Evolutionary conservation across 2,329 filamentous ascomycete species (phyloP).

Genomic region (Paracoccidioides lutzii): DNA sequence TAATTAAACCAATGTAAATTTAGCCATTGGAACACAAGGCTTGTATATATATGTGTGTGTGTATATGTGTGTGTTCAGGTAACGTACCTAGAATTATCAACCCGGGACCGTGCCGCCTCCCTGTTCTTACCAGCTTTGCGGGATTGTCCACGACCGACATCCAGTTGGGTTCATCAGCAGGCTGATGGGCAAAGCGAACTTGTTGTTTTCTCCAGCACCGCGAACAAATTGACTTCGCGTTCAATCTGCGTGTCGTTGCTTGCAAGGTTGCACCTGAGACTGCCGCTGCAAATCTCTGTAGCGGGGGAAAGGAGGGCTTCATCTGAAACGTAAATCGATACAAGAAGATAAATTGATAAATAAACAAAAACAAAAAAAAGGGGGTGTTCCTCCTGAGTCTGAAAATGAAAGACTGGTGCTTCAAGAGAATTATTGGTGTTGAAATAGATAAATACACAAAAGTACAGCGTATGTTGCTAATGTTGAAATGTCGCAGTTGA

Average conservation of each 20-base stretch:
- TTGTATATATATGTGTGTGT: background rate
- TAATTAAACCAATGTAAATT: background rate
- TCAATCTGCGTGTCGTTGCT: background rate
- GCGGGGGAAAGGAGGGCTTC: constrained; percentile 1
- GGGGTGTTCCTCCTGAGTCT: background rate
- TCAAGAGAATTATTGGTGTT: background rate
- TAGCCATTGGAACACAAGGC: background rate
- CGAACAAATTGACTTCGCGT: constrained; percentile 22
- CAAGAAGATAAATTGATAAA: background rate
- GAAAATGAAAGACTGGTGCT: background rate
- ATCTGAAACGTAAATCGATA: background rate
- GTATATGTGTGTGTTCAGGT: background rate
- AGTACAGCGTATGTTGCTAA: background rate
- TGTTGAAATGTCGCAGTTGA: background rate
- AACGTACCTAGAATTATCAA: constrained; percentile 59
- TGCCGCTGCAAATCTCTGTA: constrained; percentile 3
- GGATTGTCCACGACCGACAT: constrained; percentile 79
- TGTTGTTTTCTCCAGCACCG: constrained; percentile 25
- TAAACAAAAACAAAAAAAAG: background rate
- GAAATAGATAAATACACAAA: too few relatives aligned
- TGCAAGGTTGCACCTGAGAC: background rate
- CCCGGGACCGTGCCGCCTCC: constrained; percentile 64
- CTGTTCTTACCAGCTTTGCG: constrained; percentile 61
- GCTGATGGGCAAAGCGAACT: constrained; percentile 34
- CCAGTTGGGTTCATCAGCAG: constrained; percentile 66